Evolutionary conservation across 768 basidiomycete species (phyloP), one percentile per base, ranked within the genome.

Genomic region (Solioccasus polychromus): DNA sequence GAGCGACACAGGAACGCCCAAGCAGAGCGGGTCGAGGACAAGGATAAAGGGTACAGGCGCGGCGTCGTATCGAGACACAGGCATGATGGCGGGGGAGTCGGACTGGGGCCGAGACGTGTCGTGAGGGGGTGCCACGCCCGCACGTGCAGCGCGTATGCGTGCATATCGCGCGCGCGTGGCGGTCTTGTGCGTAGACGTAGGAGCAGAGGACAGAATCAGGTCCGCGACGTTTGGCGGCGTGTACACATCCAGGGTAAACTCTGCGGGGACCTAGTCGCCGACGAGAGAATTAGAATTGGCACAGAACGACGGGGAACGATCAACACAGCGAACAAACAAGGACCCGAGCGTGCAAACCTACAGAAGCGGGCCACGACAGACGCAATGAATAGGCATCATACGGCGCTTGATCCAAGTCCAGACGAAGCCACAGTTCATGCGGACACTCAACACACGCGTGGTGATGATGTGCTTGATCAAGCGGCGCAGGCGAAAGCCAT

Each of bases 1-100:
- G n/a, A 83, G 59, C 0, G 81, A 75, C 15, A 71, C 69, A 8
- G 85, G 85, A 23, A 82, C 61, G 14, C 79, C 81, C n/a, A 80
- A 55, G 44, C 77, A 71, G 2, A 80, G 62, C 22, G 80, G 85
- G 54, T 88, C 85, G 35, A 87, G 58, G 17, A 70, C 62, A 14
- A 86, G 52, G 44, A 72, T 60, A 51, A 86, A 71, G 3, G 82
- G 71, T 5, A 85, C 72, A n/a, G n/a, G n/a, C 1, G 79, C 70
- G 8, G 82, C 25, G 0, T 59, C 9, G 32, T 10, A 19, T 5
- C 14, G 11, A 31, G n/a, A 31, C n/a, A 15, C 9, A 15, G n/a
- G 11, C n/a, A 15, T 26, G 26, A 26, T 26, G 11, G 26, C 11
- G 26, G 11, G n/a, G 11, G 30, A 15, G 30, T 15, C 30, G 30